These are phyloP conservation scores for Calocybe gangraenosa DNA, from an alignment of 768 basidiomycete genomes.

Conservation along the genomic window DNA sequence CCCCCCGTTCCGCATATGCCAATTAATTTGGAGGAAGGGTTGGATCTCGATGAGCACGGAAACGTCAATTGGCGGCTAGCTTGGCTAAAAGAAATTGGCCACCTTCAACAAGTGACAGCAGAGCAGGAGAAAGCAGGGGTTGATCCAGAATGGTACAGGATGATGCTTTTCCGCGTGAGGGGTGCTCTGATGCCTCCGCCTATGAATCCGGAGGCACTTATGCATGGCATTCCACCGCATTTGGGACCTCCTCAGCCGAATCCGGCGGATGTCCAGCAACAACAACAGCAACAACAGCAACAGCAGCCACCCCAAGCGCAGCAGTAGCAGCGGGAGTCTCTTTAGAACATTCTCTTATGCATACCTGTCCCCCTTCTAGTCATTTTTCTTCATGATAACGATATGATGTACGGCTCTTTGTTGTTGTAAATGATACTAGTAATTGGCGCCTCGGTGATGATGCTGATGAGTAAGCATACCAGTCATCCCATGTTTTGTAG, in stretches of 20 bases:
- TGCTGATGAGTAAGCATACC: not conserved
- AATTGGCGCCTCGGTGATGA: too few relatives aligned
- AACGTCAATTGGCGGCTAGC: slow-evolving; percentile 76
- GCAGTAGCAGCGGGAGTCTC: not conserved
- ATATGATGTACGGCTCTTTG: too few relatives aligned
- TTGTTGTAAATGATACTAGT: too few relatives aligned
- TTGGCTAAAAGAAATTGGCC: slow-evolving; percentile 77
- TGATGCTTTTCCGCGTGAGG: slow-evolving; percentile 81
- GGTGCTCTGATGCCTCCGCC: slow-evolving; percentile 62
- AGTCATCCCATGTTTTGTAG: too few relatives aligned
- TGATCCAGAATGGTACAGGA: slow-evolving; percentile 81
- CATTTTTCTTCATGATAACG: too few relatives aligned
- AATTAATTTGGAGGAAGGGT: slow-evolving; percentile 57
- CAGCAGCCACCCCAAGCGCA: slow-evolving; percentile 4
- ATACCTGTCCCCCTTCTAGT: too few relatives aligned
- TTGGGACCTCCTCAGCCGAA: slow-evolving; percentile 36
- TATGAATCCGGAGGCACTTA: slow-evolving; percentile 45
- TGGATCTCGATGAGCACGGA: slow-evolving; percentile 75
- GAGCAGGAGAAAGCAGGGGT: slow-evolving; percentile 82
- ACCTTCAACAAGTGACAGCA: slow-evolving; percentile 68
- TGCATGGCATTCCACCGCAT: slow-evolving; percentile 42
- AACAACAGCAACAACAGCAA: slow-evolving; percentile 23
- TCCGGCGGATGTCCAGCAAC: slow-evolving; percentile 36
- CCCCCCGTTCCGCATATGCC: slow-evolving; percentile 51
- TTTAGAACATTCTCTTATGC: too few relatives aligned